Evolutionary conservation across 2,329 filamentous ascomycete genomes (phyloP).

Genomic region (Diaporthe sp.): DNA sequence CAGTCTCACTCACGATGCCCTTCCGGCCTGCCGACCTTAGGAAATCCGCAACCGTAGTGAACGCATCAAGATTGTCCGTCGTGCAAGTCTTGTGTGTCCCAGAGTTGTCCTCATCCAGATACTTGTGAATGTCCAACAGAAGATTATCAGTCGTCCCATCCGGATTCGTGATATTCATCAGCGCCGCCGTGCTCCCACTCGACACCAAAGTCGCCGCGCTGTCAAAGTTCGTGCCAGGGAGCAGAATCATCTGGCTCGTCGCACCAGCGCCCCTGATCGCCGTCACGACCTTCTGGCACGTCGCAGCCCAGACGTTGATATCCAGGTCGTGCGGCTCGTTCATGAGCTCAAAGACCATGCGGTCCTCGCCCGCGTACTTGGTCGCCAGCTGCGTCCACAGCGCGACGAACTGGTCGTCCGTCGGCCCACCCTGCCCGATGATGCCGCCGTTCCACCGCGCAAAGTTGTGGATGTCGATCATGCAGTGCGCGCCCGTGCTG

Average conservation of each 20-base stretch:
- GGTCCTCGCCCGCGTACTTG: slow-evolving; percentile 65
- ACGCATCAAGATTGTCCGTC: slow-evolving; percentile 59
- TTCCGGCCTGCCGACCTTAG: slow-evolving; percentile 60
- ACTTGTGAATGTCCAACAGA: slow-evolving; percentile 70
- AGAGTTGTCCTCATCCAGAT: slow-evolving; percentile 67
- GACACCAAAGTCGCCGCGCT: slow-evolving; percentile 63
- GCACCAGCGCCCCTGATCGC: slow-evolving; percentile 74
- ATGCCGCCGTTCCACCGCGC: slow-evolving; percentile 72
- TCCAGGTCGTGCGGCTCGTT: slow-evolving; percentile 74
- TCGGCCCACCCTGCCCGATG: slow-evolving; percentile 70
- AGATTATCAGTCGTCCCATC: slow-evolving; percentile 67
- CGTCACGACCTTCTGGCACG: slow-evolving; percentile 71
- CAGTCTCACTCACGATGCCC: slow-evolving; percentile 66
- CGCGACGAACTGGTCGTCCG: slow-evolving; percentile 65
- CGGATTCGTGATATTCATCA: slow-evolving; percentile 67
- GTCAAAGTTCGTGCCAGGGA: slow-evolving; percentile 72
- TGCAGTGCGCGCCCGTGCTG: slow-evolving; percentile 59
- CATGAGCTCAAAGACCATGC: slow-evolving; percentile 74
- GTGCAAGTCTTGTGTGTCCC: slow-evolving; percentile 66
- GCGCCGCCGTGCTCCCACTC: slow-evolving; percentile 62
- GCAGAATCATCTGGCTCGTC: slow-evolving; percentile 68
- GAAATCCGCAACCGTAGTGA: slow-evolving; percentile 60
- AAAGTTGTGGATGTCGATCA: slow-evolving; percentile 55
- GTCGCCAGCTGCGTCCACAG: slow-evolving; percentile 69
- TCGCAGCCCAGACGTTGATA: slow-evolving; percentile 65